Base-by-base conservation (phyloP, 495 filamentous ascomycete species). In the Aspergillus heteromorphus region DNA sequence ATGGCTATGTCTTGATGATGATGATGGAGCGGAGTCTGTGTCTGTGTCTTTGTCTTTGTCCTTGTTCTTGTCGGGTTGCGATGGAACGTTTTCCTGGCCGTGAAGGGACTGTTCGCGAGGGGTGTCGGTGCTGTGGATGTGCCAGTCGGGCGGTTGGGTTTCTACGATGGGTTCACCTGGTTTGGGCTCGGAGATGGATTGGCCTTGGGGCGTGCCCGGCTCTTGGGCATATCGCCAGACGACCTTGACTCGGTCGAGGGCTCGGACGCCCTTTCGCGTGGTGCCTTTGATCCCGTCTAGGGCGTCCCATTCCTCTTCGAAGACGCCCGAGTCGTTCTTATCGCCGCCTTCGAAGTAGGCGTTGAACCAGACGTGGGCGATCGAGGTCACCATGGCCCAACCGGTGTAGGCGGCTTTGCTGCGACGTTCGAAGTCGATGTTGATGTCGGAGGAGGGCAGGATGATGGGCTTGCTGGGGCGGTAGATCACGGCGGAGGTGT, bases 351-450 rank as follows among this genome's bases (percentile, higher is more conserved):
- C 93, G 57, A 97, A 97, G 71, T 85, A 97, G 2, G 86, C 72
- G 62, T 98, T 98, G 73, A 96, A 95, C 93, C 93, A 98, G 27
- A 96, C 87, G 54, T 97, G 91, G 1, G 92, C 90, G 31, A 97
- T 85, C 0, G 91, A 84, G 4, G 92, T 97, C 8, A 96, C 91
- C 84, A 97, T 87, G 4, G 89, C 88, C 58, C 88, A 82, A 5
- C 87, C 88, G 0, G 73, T 76, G 69, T 89, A 87, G 1, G 82
- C 81, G 14, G 83, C 83, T 62, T 87, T 89, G 49, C 86, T 89
- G 45, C 88, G 83, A 14, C 88, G 80, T 65, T 96, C 91, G 45
- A 97, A 81, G 57, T 88, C 85, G 59, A 98, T 89, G 67, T 95
- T 96, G 58, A 97, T 76, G 64, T 98, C 93, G 54, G 83, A 88